phyloP scores from a whole-genome alignment of 78 protist genomes.

The Dictyostelium intermedium region DNA sequence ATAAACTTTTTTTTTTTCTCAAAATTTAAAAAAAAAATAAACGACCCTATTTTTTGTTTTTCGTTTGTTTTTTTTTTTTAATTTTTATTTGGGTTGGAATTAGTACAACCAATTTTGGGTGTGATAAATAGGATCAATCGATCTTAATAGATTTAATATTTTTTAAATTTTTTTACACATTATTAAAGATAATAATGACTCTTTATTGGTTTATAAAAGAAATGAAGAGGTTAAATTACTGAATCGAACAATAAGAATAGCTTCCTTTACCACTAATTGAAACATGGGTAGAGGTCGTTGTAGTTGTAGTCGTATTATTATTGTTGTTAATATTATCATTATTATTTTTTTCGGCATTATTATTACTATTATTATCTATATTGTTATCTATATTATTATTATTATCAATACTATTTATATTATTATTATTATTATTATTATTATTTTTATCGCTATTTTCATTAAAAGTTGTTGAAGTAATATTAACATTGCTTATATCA shows the following conservation, averaged over 20 bases:
- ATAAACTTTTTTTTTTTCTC: too few relatives aligned
- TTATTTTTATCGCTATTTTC: neutral
- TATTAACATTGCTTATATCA: neutral
- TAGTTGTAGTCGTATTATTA: neutral
- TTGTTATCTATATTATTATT: neutral
- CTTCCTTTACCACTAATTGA: neutral
- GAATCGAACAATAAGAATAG: conserved; percentile 10
- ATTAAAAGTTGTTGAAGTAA: neutral
- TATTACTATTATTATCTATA: neutral
- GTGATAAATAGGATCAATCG: too few relatives aligned
- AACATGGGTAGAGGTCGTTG: neutral
- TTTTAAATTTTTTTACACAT: neutral
- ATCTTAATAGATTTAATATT: too few relatives aligned
- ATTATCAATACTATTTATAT: neutral
- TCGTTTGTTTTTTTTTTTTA: too few relatives aligned
- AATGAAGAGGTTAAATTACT: neutral
- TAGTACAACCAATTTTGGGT: too few relatives aligned
- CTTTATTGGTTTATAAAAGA: neutral
- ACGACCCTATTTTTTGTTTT: too few relatives aligned
- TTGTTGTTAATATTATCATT: neutral
- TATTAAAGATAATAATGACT: neutral
- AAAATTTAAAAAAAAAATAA: too few relatives aligned
- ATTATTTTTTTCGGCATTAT: neutral
- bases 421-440: neutral
- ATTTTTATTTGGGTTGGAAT: too few relatives aligned